Conservation (phyloP, 208 protist species). For the Blastocrithidia nonstop region DNA sequence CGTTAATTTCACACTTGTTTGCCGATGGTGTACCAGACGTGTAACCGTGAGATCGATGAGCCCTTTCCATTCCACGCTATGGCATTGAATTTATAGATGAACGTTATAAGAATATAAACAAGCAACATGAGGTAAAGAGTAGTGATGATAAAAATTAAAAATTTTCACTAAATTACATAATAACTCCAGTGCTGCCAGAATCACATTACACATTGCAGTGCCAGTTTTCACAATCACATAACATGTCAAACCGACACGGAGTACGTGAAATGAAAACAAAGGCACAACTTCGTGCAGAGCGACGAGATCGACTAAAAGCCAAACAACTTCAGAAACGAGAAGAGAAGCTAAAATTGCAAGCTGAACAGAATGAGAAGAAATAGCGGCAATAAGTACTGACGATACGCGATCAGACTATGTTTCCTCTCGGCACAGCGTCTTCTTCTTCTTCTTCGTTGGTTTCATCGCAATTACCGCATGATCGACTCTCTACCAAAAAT, state of each 20-base stretch:
- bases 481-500: constrained; percentile 45
- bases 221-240: constrained; percentile 10
- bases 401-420: neutral
- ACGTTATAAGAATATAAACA: too few relatives aligned
- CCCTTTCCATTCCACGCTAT: constrained; percentile 46
- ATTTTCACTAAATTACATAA: neutral
- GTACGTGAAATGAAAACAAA: constrained; percentile 23
- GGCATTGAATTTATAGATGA: constrained; percentile 5
- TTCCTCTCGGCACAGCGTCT: neutral
- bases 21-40: constrained; percentile 58
- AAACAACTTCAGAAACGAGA: constrained; percentile 32
- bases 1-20: constrained; percentile 28
- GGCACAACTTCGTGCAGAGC: constrained; percentile 46
- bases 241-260: constrained; percentile 12
- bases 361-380: constrained; percentile 2
- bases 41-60: constrained; percentile 72
- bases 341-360: constrained; percentile 10
- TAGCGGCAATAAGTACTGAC: neutral
- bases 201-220: constrained; percentile 39
- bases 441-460: neutral
- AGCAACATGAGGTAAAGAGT: too few relatives aligned
- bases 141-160: neutral
- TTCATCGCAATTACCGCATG: constrained; percentile 6
- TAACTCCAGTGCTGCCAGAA: constrained; percentile 21
- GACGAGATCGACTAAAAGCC: constrained; percentile 21